Evolutionary conservation across 1,284 basidiomycete species (phyloP), one percentile per base, ranked within the genome.

Genomic region (Apiotrichum montevideense): DNA sequence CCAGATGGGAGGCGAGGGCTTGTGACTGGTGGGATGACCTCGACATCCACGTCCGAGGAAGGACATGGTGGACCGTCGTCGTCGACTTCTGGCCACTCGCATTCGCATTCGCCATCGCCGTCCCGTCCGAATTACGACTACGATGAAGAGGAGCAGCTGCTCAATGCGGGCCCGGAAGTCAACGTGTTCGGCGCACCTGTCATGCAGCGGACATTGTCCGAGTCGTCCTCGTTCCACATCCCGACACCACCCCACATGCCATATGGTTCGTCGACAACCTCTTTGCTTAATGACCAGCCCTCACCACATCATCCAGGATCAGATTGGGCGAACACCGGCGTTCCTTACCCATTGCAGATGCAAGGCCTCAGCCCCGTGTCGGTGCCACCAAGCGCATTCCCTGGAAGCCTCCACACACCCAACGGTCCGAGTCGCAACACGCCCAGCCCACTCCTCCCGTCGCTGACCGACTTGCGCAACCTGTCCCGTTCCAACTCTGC

Each of bases 1-100:
- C 88, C 90, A 71, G 87, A 90, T 72, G 90, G 89, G 2, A 79
- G 89, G 51, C 80, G 90, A 48, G 87, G 87, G 1, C 10, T 49
- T 37, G 35, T 49, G 10, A 15, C 14, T 32, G 46, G 45, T 8
- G 46, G 35, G 8, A 11, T 40, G 9, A 21, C 35, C 47, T 39
- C 54, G 10, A 54, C 37, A 7, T 15, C 50, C 6, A 45, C 34
- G 11, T 39, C 46, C 4, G 45, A 49, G 13, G 51, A 51, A n/a
- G 44, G 43, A 42, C 50, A 47, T 52, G 56, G 41, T 13, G 56
- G 39, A 13, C 35, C 47, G 35, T 52, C 46, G 2, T 35, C 47
- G 9, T 49, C 47, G 13, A 37, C 35, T 4, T 37, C 37, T 21
- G 37, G 52, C 4, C 40, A 50, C 29, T 52, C 41, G 14, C 21